phyloP scores from a whole-genome alignment of 73 alveolate species.

The Paramecium biaurelia region DNA sequence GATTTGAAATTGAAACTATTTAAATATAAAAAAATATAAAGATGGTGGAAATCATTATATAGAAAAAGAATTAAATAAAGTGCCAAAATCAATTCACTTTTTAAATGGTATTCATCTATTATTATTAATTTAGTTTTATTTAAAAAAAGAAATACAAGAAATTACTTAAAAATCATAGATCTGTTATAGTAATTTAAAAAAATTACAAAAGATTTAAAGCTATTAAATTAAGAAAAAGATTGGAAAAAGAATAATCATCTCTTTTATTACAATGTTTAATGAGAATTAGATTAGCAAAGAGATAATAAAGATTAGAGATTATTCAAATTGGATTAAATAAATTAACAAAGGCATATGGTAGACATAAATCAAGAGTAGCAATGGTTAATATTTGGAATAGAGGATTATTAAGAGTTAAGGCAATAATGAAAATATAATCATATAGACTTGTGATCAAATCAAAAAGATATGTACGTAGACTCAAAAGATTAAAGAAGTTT shows the following conservation, averaged over 20 bases:
- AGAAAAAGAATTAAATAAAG: neutral
- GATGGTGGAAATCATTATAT: conserved; percentile 38
- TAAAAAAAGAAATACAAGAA: neutral
- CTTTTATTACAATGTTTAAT: neutral
- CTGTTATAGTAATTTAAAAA: neutral
- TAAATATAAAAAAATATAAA: neutral
- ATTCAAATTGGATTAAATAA: neutral
- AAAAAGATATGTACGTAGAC: conserved; percentile 19
- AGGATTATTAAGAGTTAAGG: neutral
- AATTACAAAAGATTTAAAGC: conserved; percentile 2
- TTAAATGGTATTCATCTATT: neutral
- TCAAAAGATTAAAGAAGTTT: conserved; percentile 24
- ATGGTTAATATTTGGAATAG: neutral
- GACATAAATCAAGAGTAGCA: neutral
- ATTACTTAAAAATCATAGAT: neutral
- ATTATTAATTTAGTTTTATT: neutral
- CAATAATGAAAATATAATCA: neutral
- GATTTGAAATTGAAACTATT: neutral
- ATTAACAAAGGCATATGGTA: neutral
- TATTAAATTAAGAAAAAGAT: neutral
- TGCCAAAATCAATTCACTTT: neutral
- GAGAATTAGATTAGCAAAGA: neutral
- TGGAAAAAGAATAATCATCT: neutral
- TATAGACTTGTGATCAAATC: conserved; percentile 43
- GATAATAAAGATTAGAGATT: neutral